Evolutionary conservation across 148 eudicot genomes (phyloP).

Genomic region (Linanthus parryae): DNA sequence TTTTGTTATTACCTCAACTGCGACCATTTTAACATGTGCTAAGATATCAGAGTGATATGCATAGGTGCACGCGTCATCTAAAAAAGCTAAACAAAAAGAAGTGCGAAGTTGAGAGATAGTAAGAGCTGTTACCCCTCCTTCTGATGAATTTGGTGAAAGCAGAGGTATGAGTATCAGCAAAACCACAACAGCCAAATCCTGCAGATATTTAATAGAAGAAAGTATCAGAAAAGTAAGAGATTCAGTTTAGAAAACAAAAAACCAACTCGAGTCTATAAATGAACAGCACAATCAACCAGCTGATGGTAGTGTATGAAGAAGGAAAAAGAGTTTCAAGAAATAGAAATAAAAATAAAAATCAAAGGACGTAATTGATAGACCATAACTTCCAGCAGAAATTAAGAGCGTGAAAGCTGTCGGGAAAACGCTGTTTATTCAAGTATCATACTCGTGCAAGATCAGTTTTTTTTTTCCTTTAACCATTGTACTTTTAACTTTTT

Average conservation of each 20-base stretch:
- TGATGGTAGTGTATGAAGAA: neutral
- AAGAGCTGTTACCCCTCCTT: constrained; percentile 78
- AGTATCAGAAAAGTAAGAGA: neutral
- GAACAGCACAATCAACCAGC: constrained; percentile 1
- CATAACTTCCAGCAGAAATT: too few relatives aligned
- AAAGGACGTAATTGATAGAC: too few relatives aligned
- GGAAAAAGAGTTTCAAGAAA: neutral
- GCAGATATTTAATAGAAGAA: constrained; percentile 18
- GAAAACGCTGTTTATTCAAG: neutral
- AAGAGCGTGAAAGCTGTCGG: neutral
- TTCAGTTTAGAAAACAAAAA: neutral
- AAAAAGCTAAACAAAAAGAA: neutral
- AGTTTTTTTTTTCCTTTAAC: too few relatives aligned
- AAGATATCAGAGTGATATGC: neutral
- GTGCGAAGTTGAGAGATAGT: too few relatives aligned
- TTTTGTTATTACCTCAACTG: too few relatives aligned
- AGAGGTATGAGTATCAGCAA: constrained; percentile 93
- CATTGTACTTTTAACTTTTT: too few relatives aligned
- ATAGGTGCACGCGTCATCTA: neutral
- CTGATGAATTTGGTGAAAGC: constrained; percentile 85
- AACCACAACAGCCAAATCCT: constrained; percentile 98
- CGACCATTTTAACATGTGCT: too few relatives aligned
- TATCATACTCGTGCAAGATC: neutral
- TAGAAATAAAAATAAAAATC: too few relatives aligned
- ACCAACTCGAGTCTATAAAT: neutral